Evolutionary conservation across 1,284 basidiomycete genomes (phyloP), one percentile per base, ranked within the genome.

Genomic region (Neonothopanus nambi): DNA sequence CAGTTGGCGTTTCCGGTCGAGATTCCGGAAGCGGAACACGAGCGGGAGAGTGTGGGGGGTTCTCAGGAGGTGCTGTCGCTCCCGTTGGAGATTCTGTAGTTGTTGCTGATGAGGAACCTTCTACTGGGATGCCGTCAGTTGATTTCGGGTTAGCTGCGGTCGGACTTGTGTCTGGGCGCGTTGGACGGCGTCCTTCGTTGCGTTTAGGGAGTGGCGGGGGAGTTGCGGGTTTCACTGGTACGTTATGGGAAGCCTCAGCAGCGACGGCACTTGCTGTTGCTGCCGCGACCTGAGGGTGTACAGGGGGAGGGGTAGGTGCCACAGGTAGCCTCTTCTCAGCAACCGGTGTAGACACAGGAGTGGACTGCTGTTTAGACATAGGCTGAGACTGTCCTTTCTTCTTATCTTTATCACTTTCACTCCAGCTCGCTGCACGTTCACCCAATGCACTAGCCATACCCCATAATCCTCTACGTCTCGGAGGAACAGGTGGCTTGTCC

Each of bases 401-500:
- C 54, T 71, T 73, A 5, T 74, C 73, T 55, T 75, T 72, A 15
- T 70, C 69, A 30, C 63, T 63, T 26, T 74, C 74, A 20, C 72
- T 69, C 78, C 78, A 83, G 59, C 72, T 79, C 3, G 67, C 77
- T 37, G 82, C 82, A 38, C 73, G 70, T 62, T 82, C 82, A 1
- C 77, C 72, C 5, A 84, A 61, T 2, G 77, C 79, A 56, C 74
- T 79, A 2, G 80, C 79, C 70, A 82, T 79, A 11, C 80, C 76
- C 82, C 82, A 84, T 17, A 84, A 56, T 1, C 78, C 78, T 52
- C 78, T 69, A 50, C 76, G 73, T 52, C 81, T 68, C 0, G 81
- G 82, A 1, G 81, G 80, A 35, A 79, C 63, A 4, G 79, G 76
- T 7, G 78, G 80, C 52, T 75, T 77, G 42, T 62, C 67, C 7